Conservation (phyloP, 2,329 filamentous ascomycete genomes). For the Grosmannia huntii region DNA sequence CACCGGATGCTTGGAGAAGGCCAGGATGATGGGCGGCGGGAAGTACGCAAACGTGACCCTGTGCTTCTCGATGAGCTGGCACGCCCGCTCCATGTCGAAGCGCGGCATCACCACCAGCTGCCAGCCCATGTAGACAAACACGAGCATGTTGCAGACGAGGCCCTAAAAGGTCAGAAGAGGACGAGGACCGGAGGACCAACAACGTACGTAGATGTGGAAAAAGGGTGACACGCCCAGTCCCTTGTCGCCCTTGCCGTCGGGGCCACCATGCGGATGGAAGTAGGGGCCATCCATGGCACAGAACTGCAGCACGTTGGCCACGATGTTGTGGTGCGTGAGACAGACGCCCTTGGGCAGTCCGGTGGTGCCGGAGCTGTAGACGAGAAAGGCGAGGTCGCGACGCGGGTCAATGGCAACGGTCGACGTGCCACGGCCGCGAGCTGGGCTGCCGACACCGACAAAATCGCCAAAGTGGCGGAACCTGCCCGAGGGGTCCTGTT, state of each 20-base stretch:
- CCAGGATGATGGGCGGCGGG: conserved; percentile 72
- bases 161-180: conserved; percentile 25
- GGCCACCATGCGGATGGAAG: conserved; percentile 43
- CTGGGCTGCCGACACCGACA: conserved; percentile 26
- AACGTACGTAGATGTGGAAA: conserved; percentile 74
- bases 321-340: conserved; percentile 71
- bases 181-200: neutral
- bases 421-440: too few species aligned
- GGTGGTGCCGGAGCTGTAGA: conserved; percentile 84
- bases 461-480: conserved; percentile 64
- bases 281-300: conserved; percentile 39
- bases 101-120: conserved; percentile 59
- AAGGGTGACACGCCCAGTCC: conserved; percentile 74
- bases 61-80: conserved; percentile 61
- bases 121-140: conserved; percentile 51
- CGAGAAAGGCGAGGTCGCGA: conserved; percentile 69
- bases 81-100: conserved; percentile 74
- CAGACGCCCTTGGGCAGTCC: conserved; percentile 86
- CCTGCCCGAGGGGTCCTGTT: conserved; percentile 40
- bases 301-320: conserved; percentile 56
- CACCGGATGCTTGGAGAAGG: conserved; percentile 65
- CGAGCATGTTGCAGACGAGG: conserved; percentile 60
- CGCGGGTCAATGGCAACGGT: conserved; percentile 39
- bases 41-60: conserved; percentile 68
- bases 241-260: conserved; percentile 53